These are phyloP conservation scores for Xylaria cubensis DNA, from an alignment of 495 filamentous ascomycete genomes.

Conservation along the genomic window DNA sequence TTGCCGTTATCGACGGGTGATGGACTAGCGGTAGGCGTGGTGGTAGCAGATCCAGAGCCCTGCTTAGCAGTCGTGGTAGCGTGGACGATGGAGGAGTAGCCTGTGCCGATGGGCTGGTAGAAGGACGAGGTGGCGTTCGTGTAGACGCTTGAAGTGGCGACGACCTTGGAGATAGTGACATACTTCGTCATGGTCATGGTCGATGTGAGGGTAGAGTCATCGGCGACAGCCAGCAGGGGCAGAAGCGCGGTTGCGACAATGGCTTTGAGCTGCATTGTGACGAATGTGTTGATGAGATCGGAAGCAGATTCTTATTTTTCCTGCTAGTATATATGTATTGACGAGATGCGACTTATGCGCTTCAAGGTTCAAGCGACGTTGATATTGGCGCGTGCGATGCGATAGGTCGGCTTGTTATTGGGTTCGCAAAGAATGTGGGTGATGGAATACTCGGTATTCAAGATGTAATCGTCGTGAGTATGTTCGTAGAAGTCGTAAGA, in stretches of 20 bases:
- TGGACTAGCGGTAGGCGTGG: conserved; percentile 37
- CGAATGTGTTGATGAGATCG: conserved; percentile 23
- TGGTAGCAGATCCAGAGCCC: conserved; percentile 35
- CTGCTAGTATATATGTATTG: not conserved
- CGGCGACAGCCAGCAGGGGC: conserved; percentile 50
- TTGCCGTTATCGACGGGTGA: conserved; percentile 43
- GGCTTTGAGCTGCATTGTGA: conserved; percentile 48
- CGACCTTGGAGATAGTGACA: conserved; percentile 53
- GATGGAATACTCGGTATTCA: conserved; percentile 27
- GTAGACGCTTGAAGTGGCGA: conserved; percentile 39
- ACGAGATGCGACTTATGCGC: conserved; percentile 20
- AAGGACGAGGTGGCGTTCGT: conserved; percentile 36
- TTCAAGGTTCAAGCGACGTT: not conserved
- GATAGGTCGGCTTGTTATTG: conserved; percentile 5
- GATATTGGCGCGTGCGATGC: conserved; percentile 16
- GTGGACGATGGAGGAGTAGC: conserved; percentile 29
- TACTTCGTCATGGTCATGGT: conserved; percentile 60
- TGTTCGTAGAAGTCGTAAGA: conserved; percentile 25
- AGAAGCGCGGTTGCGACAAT: conserved; percentile 49
- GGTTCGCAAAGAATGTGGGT: conserved; percentile 13
- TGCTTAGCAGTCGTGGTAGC: conserved; percentile 33
- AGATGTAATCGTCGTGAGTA: conserved; percentile 17
- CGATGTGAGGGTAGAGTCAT: conserved; percentile 53
- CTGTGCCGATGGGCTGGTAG: conserved; percentile 31
- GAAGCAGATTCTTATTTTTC: conserved; percentile 29